A percentile compares a stretch with the other conserved stretches of the same genome.
These are phyloP conservation scores for Metarhizium brunneum DNA, from an alignment of 2,329 filamentous ascomycete genomes.

Conservation along the genomic window DNA sequence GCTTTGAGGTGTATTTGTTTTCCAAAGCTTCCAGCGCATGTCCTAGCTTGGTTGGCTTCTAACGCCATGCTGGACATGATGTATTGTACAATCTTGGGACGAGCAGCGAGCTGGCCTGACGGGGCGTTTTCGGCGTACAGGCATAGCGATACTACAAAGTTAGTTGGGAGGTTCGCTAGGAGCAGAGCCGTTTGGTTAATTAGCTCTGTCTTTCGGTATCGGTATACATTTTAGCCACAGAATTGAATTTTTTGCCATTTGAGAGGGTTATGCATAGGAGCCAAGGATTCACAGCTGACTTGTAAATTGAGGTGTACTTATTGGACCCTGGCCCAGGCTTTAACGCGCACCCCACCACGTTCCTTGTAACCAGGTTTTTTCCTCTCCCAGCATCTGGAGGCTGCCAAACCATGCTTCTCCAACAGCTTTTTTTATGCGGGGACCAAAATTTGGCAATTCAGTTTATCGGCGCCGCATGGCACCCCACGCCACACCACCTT, in stretches of 20 bases:
- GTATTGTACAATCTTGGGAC: conserved; percentile 1
- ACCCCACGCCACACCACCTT: not conserved
- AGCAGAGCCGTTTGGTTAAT: not conserved
- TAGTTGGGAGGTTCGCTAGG: not conserved
- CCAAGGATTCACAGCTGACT: no score
- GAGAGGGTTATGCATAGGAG: no score
- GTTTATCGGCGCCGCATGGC: not conserved
- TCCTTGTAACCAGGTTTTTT: no score
- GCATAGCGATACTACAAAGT: conserved; percentile 5
- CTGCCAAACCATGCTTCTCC: no score
- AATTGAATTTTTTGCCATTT: not conserved
- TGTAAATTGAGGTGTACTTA: no score
- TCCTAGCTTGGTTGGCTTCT: not conserved
- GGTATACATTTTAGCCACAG: not conserved
- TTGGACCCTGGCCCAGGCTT: no score
- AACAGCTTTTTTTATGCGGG: conserved; percentile 1
- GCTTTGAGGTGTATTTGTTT: not conserved
- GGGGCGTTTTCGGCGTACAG: conserved; percentile 11
- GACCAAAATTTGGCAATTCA: not conserved
- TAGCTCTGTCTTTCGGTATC: not conserved
- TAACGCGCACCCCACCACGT: no score
- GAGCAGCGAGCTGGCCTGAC: not conserved
- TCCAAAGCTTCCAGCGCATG: not conserved
- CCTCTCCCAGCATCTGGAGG: no score
- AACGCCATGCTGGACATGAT: not conserved